Conservation (phyloP, 306 rosid species). For the Lathyrus sativus region DNA sequence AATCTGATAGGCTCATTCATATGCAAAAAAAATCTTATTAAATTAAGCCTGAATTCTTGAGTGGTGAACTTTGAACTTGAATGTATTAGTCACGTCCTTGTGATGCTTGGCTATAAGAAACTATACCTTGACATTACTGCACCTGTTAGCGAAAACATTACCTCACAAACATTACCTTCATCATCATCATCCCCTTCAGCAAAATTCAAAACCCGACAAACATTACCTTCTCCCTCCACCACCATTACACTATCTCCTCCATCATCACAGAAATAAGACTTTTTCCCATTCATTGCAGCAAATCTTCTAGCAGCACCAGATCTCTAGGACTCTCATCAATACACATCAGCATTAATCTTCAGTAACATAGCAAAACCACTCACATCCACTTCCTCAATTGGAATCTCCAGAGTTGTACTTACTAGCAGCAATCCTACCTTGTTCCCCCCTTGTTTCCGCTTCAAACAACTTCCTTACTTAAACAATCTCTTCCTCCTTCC, state of each 20-base stretch:
- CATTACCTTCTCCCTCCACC: slow-evolving; percentile 41
- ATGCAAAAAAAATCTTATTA: too few species aligned
- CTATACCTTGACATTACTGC: too few species aligned
- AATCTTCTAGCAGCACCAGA: slow-evolving; percentile 80
- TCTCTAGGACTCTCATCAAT: slow-evolving; percentile 71
- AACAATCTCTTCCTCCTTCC: slow-evolving; percentile 51
- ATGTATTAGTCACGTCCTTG: too few species aligned
- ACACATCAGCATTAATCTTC: slow-evolving; percentile 51
- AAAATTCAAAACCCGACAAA: slow-evolving; percentile 67
- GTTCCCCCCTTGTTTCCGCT: slow-evolving; percentile 45
- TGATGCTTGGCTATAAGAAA: too few species aligned
- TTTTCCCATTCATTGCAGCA: slow-evolving; percentile 62
- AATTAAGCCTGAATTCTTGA: too few species aligned
- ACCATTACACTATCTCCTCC: slow-evolving; percentile 13
- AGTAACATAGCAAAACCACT: slow-evolving; percentile 53
- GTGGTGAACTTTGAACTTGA: too few species aligned
- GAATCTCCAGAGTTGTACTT: slow-evolving; percentile 54
- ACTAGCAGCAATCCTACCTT: slow-evolving; percentile 81
- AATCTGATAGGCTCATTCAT: too few species aligned
- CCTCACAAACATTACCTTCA: slow-evolving; percentile 8
- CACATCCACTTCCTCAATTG: slow-evolving; percentile 31
- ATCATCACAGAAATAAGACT: slow-evolving; percentile 47
- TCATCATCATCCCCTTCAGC: slow-evolving; percentile 45
- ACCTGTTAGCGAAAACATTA: too few species aligned
- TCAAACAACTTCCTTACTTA: slow-evolving; percentile 81